Evolutionary conservation across 805 yeast species (phyloP), one percentile per base, ranked within the genome.

Genomic region (baker's yeast (Saccharomyces cerevisiae)): DNA sequence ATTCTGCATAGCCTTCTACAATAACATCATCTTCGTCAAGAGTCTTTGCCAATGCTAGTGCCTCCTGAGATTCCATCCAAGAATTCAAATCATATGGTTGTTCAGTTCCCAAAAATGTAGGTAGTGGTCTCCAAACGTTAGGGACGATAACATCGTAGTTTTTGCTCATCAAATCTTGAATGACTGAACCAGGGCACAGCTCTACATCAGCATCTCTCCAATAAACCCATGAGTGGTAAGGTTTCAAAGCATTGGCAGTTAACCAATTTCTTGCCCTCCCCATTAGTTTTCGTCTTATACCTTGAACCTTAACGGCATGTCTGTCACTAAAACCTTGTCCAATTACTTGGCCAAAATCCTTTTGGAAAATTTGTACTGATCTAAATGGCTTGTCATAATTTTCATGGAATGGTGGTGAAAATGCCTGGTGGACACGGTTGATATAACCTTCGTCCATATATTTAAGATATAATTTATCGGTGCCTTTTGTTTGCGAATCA

Each of bases 51-150:
- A 87, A 70, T 51, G 82, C 82, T 14, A 85, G 56, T 1, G 89
- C 97, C 9, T 85, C 82, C 5, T 82, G 85, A 2, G 91, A 82
- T 73, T 94, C 99, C 54, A 89, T 80, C 99, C 99, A 94, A 13
- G 97, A 88, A 72, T 94, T 94, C 66, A 94, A 79, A 71, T 94
- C 99, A 69, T 94, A 94, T 1, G 98, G 90, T 71, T 94, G 99
- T 67, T 88, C 95, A 24, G 63, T 62, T 59, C 82, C 81, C 58
- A 94, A 79, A 72, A 91, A 94, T 48, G 84, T 85, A 2, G 99
- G 99, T 57, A 94, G 76, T 1, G 98, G 99, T 62, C 99, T 79
- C 99, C 99, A 94, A 32, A 94, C 97, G 65, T 94, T 89, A 29
- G 89, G 96, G 43, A 85, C 79, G 68, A 87, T 76, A 14, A 87